Evolutionary conservation across 73 alveolate species (phyloP), one percentile per base, ranked within the genome.

Genomic region (Paramecium tetraurelia): DNA sequence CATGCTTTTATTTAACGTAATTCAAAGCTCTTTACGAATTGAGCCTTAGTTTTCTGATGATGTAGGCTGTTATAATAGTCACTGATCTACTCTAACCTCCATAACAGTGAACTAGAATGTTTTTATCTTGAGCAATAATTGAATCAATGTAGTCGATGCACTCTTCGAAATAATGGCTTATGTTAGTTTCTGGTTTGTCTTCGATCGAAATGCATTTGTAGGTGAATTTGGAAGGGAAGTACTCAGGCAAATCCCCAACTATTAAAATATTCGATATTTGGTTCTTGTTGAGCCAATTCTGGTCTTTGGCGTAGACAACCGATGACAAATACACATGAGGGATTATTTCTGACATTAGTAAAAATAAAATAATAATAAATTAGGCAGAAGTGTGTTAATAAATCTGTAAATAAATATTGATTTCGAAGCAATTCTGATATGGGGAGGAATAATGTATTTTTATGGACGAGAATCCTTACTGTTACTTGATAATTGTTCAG

Each of bases 1-100:
- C 48, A 33, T 95, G 75, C 29, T 50, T 88, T 50, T 58, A 29
- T 70, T 84, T 80, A n/a, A 85, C 93, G 8, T 53, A 72, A 5
- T 53, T 59, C 12, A 87, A 71, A 31, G 96, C 97, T 11, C 93
- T 94, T 71, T 93, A 89, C n/a, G 86, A 48, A 10, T 59, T 36
- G 48, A 76, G 44, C 44, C 50, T 24, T 7, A 70, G 59, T 70
- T 41, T 59, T 16, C 53, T 29, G 94, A 95, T 95, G 22, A 88
- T 69, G 69, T 95, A 95, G 12, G 96, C 96, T 27, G 85, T 84
- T 40, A 93, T 76, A 46, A 95, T 87, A 1, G 96, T 36, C 88
- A 87, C 96, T 31, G 96, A 93, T 41, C 97, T 33, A 18, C 94
- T 70, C 77, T 87, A 83, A 9, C 97, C 97, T 4, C 95, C 97